Base-by-base conservation (phyloP, 1,284 basidiomycete species). In the Coriolopsis trogii region DNA sequence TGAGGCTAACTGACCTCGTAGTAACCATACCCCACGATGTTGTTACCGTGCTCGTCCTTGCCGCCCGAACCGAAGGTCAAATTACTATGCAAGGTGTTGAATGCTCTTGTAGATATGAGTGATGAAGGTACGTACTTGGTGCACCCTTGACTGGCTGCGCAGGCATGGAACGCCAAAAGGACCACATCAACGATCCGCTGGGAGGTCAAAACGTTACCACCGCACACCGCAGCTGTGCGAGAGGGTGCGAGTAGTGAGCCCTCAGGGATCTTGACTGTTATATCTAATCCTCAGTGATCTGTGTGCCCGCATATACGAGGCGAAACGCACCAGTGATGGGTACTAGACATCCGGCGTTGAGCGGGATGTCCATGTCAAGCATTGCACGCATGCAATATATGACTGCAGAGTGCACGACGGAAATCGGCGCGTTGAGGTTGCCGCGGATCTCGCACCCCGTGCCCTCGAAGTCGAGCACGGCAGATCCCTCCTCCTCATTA, bases 121-220 rank as follows among this genome's bases (percentile, higher is more conserved):
- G 18, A n/a, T 20, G 21, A 9, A 49, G 26, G 16, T 9, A 70
- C 82, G 57, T 63, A 91, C 89, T 94, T 94, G 41, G 92, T 94
- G 63, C 92, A 93, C 5, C 96, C 96, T 69, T 98, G 96, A 63
- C 89, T 93, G 0, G 95, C 96, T 9, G 95, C 93, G 45, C 88
- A 91, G 0, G 93, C 94, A 55, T 91, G 81, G 76, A 99, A 98
- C 0, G 96, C 95, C 65, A 89, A 91, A 48, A 98, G 75, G 10
- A 98, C 93, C 1, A 98, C 93, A 63, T 98, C 96, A 0, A 96
- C 95, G 43, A 98, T 93, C 10, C 96, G 80, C 68, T 98, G 95
- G 16, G 87, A 91, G 2, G 94, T 96, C 51, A 96, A 76, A 13
- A 96, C 93, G 64, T 98, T 98, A 5, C 95, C 95, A 18, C 91